A percentile compares a stretch with the other conserved stretches of the same genome.
Evolutionary conservation across 495 filamentous ascomycete species (phyloP).

Genomic region (Xylaria nigripes): DNA sequence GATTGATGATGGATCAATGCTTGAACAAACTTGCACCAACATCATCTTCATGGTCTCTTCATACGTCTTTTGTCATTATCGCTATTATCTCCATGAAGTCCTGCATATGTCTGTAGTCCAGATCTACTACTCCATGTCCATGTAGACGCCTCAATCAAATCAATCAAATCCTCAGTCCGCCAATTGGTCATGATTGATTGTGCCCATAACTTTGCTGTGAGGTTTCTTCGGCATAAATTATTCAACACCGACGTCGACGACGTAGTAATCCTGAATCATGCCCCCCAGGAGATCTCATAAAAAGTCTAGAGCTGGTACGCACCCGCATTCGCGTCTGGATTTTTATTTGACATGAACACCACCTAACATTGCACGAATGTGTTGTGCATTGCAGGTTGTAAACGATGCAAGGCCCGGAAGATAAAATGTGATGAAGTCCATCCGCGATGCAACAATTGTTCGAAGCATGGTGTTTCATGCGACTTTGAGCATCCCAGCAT

Average conservation of each 20-base stretch:
- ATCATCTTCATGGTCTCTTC: neutral
- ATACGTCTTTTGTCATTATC: no score
- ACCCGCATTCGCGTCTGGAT: neutral
- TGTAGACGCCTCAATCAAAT: neutral
- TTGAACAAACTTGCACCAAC: neutral
- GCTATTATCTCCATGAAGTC: no score
- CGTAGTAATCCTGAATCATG: conserved; percentile 27
- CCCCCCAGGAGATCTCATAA: conserved; percentile 55
- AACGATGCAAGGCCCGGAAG: conserved; percentile 53
- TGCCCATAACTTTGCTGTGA: neutral
- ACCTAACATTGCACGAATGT: neutral
- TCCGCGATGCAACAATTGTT: conserved; percentile 53
- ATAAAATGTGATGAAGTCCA: conserved; percentile 62
- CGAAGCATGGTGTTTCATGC: conserved; percentile 55
- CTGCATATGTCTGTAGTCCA: neutral
- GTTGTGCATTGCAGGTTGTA: conserved; percentile 32
- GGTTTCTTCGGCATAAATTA: neutral
- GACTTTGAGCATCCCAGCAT: conserved; percentile 48
- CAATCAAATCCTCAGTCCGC: neutral
- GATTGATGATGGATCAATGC: conserved; percentile 5
- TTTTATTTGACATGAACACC: neutral
- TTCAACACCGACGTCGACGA: neutral
- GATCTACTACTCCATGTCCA: neutral
- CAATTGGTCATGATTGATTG: conserved; percentile 3
- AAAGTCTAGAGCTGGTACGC: conserved; percentile 46